These are phyloP conservation scores for Mrakia hoshinonis DNA, from an alignment of 768 basidiomycete species.

Conservation along the genomic window DNA sequence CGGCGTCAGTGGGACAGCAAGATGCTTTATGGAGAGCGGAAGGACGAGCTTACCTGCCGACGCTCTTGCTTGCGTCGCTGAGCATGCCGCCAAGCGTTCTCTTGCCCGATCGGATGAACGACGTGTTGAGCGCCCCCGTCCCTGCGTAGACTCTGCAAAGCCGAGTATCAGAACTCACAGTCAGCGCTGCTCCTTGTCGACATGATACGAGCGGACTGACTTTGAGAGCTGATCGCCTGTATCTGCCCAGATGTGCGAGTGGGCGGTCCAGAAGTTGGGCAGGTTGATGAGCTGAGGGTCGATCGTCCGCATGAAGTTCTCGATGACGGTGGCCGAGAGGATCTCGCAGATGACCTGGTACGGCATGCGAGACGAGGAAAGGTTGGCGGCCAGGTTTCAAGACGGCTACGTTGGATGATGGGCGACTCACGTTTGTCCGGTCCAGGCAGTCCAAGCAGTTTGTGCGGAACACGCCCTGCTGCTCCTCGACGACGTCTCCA, in stretches of 20 bases:
- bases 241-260: conserved; percentile 90
- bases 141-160: conserved; percentile 71
- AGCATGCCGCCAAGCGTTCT: conserved; percentile 86
- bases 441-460: conserved; percentile 95
- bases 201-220: not conserved
- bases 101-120: conserved; percentile 89
- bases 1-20: not conserved
- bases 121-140: conserved; percentile 74
- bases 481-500: conserved; percentile 61
- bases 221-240: conserved; percentile 75
- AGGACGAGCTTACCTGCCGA: conserved; percentile 35
- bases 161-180: not conserved
- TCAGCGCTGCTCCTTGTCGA: not conserved
- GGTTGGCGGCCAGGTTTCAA: conserved; percentile 50
- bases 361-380: conserved; percentile 45
- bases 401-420: too few species aligned
- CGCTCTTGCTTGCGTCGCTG: conserved; percentile 93
- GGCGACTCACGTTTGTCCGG: conserved; percentile 59
- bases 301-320: conserved; percentile 20
- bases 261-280: conserved; percentile 63
- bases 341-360: conserved; percentile 24
- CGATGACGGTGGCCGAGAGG: conserved; percentile 17
- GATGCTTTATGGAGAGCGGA: not conserved
- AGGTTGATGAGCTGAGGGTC: conserved; percentile 22
- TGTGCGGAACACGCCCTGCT: conserved; percentile 83